Evolutionary conservation across 352 stramenopile species (phyloP), one percentile per base, ranked within the genome.

Genomic region (Phytophthora citricola): DNA sequence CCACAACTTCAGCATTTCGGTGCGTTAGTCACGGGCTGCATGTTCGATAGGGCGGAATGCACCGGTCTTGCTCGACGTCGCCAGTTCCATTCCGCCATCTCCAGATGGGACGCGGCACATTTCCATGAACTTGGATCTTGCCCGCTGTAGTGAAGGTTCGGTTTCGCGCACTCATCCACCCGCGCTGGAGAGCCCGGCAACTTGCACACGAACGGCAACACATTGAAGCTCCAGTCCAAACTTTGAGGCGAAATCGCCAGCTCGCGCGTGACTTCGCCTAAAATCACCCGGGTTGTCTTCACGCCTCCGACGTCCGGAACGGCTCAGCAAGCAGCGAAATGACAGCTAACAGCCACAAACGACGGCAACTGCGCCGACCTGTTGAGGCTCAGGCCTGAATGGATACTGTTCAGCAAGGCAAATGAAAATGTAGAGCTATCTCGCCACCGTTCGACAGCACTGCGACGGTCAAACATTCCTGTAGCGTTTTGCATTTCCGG

Each of bases 81-180:
- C 5, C 20, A 45, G 57, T 58, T 65, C 47, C 43, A 61, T 20
- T 26, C 40, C 34, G 26, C 20, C 49, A 64, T 72, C 58, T 36
- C 38, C n/a, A 52, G 64, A 72, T 72, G 58, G 64, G 64, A 52
- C 40, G 55, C 55, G 62, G 46, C 58, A 62, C 52, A 55, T 24
- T 9, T 29, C 27, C 51, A 58, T 57, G 32, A 55, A 24, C 31
- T 62, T 69, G 52, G 52, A 69, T 53, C 8, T 55, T 58, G 47
- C 29, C 36, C 57, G 14, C 32, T 7, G 43, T 55, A 44, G 41
- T 62, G 59, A 62, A 68, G 34, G 43, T 68, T 62, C 51, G 51
- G 41, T 62, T 66, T 29, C 45, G 1, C 27, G 45, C 45, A 62
- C 39, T 38, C 38, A 57, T 45, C 59, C 34, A 14, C 8, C 14